Evolutionary conservation across 352 stramenopile genomes (phyloP), one percentile per base, ranked within the genome.

Genomic region (Globisporangium recalcitrans): DNA sequence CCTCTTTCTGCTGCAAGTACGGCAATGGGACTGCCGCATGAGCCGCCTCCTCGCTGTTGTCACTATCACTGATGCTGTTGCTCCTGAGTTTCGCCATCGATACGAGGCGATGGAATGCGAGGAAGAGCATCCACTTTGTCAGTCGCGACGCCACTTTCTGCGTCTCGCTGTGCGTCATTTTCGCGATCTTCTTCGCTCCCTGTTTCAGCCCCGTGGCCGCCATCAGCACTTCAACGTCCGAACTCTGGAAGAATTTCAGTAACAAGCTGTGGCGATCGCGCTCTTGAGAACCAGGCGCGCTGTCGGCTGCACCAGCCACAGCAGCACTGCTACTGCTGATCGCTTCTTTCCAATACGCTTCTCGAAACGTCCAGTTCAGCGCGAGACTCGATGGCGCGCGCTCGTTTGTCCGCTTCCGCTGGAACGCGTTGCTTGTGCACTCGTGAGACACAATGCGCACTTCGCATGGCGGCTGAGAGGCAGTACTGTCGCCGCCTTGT

Each of bases 171-270:
- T 19, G 36, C 60, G 78, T 66, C 75, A 91, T 81, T 46, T 82
- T 77, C 5, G 68, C 71, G 1, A 74, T 63, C 31, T 89, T 90
- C 71, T 90, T 88, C 32, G 82, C 80, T 16, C 82, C 82, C 53
- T 92, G 77, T n/a, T 85, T 87, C 46, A 88, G 77, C 11, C 80
- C 80, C 6, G 71, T 86, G 3, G 78, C 79, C 13, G 68, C 79
- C 64, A 79, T 75, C 1, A 90, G 56, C 44, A 85, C 77, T 47
- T 92, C 82, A 4, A 86, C 60, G 16, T 85, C 74, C 8, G 64
- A 60, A 10, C 51, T 68, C 9, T 60, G 52, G 32, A 87, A 84
- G 52, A 89, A 87, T 10, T 63, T 72, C 0, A 3, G 14, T 26
- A 65, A 19, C 16, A 72, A 58, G 3, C 14, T 7, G 14, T 16